Evolutionary conservation across 768 basidiomycete species (phyloP).

Genomic region (Mycena crocata): DNA sequence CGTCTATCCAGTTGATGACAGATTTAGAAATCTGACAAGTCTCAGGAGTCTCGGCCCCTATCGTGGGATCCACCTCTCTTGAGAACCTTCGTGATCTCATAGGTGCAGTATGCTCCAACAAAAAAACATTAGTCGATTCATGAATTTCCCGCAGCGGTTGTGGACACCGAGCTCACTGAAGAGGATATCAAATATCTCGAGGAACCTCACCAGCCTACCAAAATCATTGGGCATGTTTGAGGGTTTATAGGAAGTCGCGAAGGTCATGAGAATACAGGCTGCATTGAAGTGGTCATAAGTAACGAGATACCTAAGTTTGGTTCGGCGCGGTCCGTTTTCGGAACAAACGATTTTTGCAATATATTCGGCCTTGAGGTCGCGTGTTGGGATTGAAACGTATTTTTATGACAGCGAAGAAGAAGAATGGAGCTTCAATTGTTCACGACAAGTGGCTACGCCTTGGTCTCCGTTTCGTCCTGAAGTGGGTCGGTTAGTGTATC

Average conservation of each 20-base stretch:
- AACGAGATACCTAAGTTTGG: no score
- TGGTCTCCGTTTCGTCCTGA: no score
- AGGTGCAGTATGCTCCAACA: conserved; percentile 39
- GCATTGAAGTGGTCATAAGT: no score
- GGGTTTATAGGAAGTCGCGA: background rate
- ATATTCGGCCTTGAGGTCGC: no score
- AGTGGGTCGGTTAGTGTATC: no score
- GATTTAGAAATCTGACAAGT: background rate
- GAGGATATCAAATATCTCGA: conserved; percentile 70
- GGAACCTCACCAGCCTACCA: conserved; percentile 61
- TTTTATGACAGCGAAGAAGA: no score
- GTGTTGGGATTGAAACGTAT: no score
- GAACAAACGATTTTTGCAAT: no score
- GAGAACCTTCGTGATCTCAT: conserved; percentile 65
- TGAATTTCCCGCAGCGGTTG: conserved; percentile 44
- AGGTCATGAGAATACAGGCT: background rate
- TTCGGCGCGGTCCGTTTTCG: no score
- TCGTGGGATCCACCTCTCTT: conserved; percentile 65
- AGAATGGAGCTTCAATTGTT: background rate
- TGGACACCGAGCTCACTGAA: conserved; percentile 60
- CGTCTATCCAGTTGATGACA: conserved; percentile 3
- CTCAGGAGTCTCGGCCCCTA: conserved; percentile 65
- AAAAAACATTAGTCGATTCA: background rate
- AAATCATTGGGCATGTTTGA: conserved; percentile 58
- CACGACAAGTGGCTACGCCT: no score